Conservation (phyloP, 2,329 filamentous ascomycete genomes). For the Epicoccum sorghinum region DNA sequence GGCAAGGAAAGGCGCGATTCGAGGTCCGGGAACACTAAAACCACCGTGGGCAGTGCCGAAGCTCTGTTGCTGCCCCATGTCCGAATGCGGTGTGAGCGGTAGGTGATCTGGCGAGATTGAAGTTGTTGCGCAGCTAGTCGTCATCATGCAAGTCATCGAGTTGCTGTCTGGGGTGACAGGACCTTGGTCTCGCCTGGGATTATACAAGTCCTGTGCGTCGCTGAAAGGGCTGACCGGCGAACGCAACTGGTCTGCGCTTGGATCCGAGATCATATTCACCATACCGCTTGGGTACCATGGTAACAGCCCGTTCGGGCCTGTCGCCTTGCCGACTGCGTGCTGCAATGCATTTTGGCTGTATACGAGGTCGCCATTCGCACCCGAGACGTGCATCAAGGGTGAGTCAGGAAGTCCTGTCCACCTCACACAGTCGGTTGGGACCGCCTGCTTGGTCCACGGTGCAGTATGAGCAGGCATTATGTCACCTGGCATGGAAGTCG, state of each 20-base stretch:
- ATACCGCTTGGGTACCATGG: background rate
- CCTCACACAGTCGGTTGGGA: background rate
- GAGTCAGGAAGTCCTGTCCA: conserved; percentile 4
- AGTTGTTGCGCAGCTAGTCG: background rate
- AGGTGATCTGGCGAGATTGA: background rate
- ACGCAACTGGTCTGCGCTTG: conserved; percentile 17
- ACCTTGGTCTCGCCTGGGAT: conserved; percentile 13
- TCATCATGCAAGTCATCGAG: conserved; percentile 8
- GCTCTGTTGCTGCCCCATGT: background rate
- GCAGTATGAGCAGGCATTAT: background rate
- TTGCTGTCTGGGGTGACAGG: conserved; percentile 5
- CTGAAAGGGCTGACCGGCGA: conserved; percentile 33
- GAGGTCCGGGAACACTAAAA: too few relatives aligned
- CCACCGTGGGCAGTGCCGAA: too few relatives aligned
- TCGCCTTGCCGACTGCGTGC: conserved; percentile 8
- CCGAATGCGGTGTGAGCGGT: conserved; percentile 1
- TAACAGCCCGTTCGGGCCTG: background rate
- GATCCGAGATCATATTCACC: conserved; percentile 6
- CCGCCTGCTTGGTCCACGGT: background rate
- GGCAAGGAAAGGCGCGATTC: too few relatives aligned
- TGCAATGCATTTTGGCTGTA: conserved; percentile 15
- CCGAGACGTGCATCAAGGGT: conserved; percentile 13
- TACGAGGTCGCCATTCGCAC: conserved; percentile 10
- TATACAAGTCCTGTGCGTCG: conserved; percentile 14
- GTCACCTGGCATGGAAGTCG: background rate